Percentiles rank a stretch among this genome's conserved stretches.
Conservation (phyloP, 768 basidiomycete species). For the Phallus indusiatus region DNA sequence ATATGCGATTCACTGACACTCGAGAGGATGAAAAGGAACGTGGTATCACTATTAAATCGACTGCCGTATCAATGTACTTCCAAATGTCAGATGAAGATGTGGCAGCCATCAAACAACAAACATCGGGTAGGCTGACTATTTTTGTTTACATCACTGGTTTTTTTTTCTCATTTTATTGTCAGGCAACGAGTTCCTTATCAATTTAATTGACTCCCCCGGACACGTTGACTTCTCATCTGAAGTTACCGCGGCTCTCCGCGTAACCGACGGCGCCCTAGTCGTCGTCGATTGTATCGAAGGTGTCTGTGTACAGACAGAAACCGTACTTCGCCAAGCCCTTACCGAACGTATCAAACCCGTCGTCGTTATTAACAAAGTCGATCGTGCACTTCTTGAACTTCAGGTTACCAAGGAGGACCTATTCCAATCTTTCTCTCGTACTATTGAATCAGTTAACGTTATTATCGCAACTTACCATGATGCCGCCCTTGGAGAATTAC, state of each 20-base stretch:
- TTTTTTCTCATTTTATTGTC: slow-evolving; percentile 18
- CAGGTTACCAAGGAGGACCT: slow-evolving; percentile 96
- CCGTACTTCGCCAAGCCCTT: slow-evolving; percentile 94
- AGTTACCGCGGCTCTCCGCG: slow-evolving; percentile 98
- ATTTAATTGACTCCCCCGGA: slow-evolving; percentile 98
- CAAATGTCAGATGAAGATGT: slow-evolving; percentile 88
- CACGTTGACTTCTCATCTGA: slow-evolving; percentile 99
- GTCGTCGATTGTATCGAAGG: slow-evolving; percentile 99
- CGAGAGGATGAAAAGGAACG: slow-evolving; percentile 98
- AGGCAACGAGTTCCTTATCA: slow-evolving; percentile 97
- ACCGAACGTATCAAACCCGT: slow-evolving; percentile 99
- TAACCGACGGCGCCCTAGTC: slow-evolving; percentile 98
- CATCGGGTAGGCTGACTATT: slow-evolving; percentile 49
- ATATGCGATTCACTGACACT: slow-evolving; percentile 95
- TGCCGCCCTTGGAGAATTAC: slow-evolving; percentile 88
- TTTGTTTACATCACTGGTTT: slow-evolving; percentile 6
- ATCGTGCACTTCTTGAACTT: slow-evolving; percentile 96
- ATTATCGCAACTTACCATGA: slow-evolving; percentile 98
- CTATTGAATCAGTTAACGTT: slow-evolving; percentile 96
- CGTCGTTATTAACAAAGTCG: slow-evolving; percentile 99
- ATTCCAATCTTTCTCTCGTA: slow-evolving; percentile 96
- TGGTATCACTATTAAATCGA: slow-evolving; percentile 99
- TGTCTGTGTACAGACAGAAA: slow-evolving; percentile 99
- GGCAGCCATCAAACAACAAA: slow-evolving; percentile 84
- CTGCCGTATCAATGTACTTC: slow-evolving; percentile 99